Conservation (phyloP, 192 early-diverging fungal genomes). For the Bifiguratus adelaidae region DNA sequence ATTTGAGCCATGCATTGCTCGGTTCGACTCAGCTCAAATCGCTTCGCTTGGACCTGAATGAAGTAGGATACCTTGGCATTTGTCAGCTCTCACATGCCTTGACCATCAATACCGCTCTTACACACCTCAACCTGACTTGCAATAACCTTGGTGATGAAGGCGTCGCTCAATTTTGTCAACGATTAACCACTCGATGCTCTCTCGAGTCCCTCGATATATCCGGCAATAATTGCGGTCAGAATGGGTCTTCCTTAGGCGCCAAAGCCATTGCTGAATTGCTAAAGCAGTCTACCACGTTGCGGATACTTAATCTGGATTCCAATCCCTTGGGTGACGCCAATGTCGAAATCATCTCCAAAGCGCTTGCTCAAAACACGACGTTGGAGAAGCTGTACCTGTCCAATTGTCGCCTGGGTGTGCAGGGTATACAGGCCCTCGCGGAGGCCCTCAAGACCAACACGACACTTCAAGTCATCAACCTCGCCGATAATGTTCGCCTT, state of each 20-base stretch:
- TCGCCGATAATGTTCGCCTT: constrained; percentile 23
- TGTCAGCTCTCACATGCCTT: neutral
- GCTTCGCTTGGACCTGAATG: neutral
- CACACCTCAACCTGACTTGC: neutral
- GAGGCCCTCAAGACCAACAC: constrained; percentile 14
- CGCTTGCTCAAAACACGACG: constrained; percentile 19
- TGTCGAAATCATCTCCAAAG: constrained; percentile 7
- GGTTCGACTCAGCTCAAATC: neutral
- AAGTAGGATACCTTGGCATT: neutral
- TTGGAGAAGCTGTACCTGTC: constrained; percentile 24
- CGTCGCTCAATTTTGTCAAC: neutral
- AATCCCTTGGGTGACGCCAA: constrained; percentile 16
- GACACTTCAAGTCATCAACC: constrained; percentile 23
- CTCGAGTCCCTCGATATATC: neutral
- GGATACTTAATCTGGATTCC: constrained; percentile 21
- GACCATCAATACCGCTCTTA: neutral
- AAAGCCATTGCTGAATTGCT: neutral
- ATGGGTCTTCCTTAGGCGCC: neutral
- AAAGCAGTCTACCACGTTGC: neutral
- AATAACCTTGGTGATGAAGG: neutral
- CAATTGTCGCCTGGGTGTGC: constrained; percentile 19
- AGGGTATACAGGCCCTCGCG: constrained; percentile 12
- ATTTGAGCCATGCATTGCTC: constrained; percentile 3
- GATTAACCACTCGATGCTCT: neutral
- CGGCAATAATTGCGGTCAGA: neutral